Evolutionary conservation across 1,284 basidiomycete species (phyloP).

Genomic region (Abortiporus biennis): DNA sequence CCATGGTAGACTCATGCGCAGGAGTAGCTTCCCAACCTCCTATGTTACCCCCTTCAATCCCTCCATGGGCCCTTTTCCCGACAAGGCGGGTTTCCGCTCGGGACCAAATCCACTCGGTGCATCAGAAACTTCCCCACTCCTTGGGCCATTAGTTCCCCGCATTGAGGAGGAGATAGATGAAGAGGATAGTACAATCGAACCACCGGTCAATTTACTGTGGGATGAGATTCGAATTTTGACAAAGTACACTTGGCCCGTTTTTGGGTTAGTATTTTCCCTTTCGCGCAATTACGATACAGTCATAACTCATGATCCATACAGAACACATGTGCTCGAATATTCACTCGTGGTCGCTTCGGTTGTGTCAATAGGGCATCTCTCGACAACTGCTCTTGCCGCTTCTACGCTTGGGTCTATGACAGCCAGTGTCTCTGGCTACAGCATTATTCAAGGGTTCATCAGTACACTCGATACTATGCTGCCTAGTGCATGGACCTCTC

Average conservation of each 20-base stretch:
- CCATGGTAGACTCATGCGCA: slow-evolving; percentile 9
- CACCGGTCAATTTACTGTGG: slow-evolving; percentile 32
- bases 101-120: slow-evolving; percentile 18
- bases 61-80: slow-evolving; percentile 24
- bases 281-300: neutral
- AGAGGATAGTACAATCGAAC: slow-evolving; percentile 1
- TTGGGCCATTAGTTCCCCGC: slow-evolving; percentile 40
- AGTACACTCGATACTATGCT: slow-evolving; percentile 87
- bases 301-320: slow-evolving; percentile 20
- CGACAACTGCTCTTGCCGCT: slow-evolving; percentile 78
- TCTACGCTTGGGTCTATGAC: slow-evolving; percentile 88
- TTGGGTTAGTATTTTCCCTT: slow-evolving; percentile 39
- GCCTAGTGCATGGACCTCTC: slow-evolving; percentile 87
- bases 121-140: slow-evolving; percentile 46
- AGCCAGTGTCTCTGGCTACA: slow-evolving; percentile 63
- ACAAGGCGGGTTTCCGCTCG: slow-evolving; percentile 22
- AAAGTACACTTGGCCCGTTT: slow-evolving; percentile 64
- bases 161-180: slow-evolving; percentile 30
- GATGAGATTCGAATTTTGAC: slow-evolving; percentile 58
- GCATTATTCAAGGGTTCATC: slow-evolving; percentile 81
- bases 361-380: slow-evolving; percentile 81
- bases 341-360: slow-evolving; percentile 71
- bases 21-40: slow-evolving; percentile 28
- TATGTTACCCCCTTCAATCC: slow-evolving; percentile 27
- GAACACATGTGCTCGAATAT: slow-evolving; percentile 73